Base-by-base conservation (phyloP, 306 rosid species). In the Casuarina glauca region DNA sequence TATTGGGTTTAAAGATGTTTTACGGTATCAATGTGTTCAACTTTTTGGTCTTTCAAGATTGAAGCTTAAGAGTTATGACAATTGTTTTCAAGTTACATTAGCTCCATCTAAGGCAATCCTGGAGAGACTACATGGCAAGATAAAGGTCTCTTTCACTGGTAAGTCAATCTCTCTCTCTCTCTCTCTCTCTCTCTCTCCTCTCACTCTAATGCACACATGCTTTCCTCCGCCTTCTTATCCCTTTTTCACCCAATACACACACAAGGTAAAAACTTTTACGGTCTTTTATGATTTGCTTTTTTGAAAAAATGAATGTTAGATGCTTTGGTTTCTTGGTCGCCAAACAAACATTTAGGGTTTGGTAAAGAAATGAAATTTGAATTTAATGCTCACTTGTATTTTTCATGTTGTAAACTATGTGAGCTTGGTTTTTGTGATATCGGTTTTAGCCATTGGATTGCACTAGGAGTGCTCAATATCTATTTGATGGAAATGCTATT, bases 101-200 rank as follows among this genome's bases (percentile, higher is more conserved):
- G 83, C 78, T 85, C 89, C 92, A 16, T 89, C 96, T 13, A 84
- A 70, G 36, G 85, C 46, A 4, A 86, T 90, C 54, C 93, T 90
- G 6, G 97, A 93, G 70, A 86, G 73, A 72, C 75, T 80, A 8
- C 89, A 87, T 81, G 13, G 61, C 74, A 90, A 62, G 86, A 82
- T 93, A 64, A 87, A 83, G 77, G 79, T 93, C 77, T 93, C 79
- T 86, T 90, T 74, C 97, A 89, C 78, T 55, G 90, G 97, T 89
- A 83, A 79, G 90, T 52, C 16, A 69, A 46, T 26, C 32, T 26
- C 32, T 26, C 32, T 26, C 32, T 26, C 32, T 51, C 16, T 74
- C 60, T 46, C 17, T 61, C 57, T 50, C 19, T 17, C 74, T 75
- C 68, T 51, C 63, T 26, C 63, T 16, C 26, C 50, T 43, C 49